Percentiles rank a stretch among this genome's conserved stretches.
Evolutionary conservation across 2,329 filamentous ascomycete species (phyloP).

Genomic region (Hirsutella thompsonii): DNA sequence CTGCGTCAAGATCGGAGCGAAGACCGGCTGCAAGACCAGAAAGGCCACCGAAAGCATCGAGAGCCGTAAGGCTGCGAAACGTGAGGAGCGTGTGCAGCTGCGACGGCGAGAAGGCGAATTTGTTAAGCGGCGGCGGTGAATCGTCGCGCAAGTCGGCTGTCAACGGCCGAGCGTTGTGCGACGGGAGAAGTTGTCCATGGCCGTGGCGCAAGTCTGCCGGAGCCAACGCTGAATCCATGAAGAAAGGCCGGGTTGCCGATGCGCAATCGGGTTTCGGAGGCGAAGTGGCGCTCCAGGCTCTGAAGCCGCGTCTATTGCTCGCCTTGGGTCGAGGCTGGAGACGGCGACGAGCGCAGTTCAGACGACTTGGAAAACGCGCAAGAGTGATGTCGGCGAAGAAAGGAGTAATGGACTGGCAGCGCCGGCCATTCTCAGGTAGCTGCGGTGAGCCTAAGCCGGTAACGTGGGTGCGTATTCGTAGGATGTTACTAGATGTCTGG

Average conservation of each 20-base stretch:
- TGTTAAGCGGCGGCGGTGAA: conserved; percentile 20
- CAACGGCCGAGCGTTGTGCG: conserved; percentile 5
- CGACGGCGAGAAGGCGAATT: conserved; percentile 39
- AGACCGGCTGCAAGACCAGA: conserved; percentile 37
- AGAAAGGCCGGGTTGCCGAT: background rate
- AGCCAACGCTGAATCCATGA: background rate
- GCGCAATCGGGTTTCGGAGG: background rate
- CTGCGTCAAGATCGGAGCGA: conserved; percentile 31
- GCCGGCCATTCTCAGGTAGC: too few relatives aligned
- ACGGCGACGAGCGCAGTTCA: background rate
- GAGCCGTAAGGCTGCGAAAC: conserved; percentile 33
- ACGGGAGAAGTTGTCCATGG: conserved; percentile 1
- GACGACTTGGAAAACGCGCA: too few relatives aligned
- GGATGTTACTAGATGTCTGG: too few relatives aligned
- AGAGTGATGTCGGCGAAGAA: too few relatives aligned
- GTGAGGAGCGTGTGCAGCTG: conserved; percentile 40
- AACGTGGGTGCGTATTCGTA: too few relatives aligned
- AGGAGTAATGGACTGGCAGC: too few relatives aligned
- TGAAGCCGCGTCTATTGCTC: background rate
- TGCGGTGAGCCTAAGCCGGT: too few relatives aligned
- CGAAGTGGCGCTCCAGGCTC: background rate
- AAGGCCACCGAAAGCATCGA: conserved; percentile 39
- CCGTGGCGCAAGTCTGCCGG: background rate
- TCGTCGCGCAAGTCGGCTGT: conserved; percentile 14
- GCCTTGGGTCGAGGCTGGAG: background rate